Percentiles rank a stretch among this genome's conserved stretches.
Evolutionary conservation across 257 asterid genomes (phyloP).

Genomic region (Linaria vulgaris): DNA sequence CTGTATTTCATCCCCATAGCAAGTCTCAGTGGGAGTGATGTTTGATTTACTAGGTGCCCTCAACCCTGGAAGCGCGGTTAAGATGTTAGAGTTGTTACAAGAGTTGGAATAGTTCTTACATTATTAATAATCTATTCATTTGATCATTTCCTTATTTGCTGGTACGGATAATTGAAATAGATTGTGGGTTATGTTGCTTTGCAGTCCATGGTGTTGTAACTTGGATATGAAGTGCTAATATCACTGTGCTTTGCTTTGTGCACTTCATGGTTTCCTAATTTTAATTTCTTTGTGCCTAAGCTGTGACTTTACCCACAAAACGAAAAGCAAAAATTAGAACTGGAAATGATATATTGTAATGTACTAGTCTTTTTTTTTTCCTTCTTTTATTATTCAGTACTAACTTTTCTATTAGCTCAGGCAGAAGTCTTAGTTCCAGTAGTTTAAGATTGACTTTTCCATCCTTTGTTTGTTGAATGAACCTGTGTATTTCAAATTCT

Average conservation of each 20-base stretch:
- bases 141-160: not conserved
- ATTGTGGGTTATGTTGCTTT: not conserved
- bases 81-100: not conserved
- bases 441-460: not conserved
- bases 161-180: not conserved
- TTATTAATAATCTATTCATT: not conserved
- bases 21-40: constrained; percentile 2
- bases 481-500: not conserved
- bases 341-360: not conserved
- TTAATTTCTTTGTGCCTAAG: not conserved
- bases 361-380: not conserved
- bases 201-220: not conserved
- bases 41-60: not conserved
- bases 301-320: not conserved
- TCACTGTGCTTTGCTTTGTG: not conserved
- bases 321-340: not conserved
- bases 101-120: not conserved
- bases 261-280: not conserved
- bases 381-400: not conserved
- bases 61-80: not conserved
- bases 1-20: constrained; percentile 12
- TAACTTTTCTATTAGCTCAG: not conserved
- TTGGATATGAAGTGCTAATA: too few relatives aligned
- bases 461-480: not conserved
- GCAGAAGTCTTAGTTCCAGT: not conserved